Conservation (phyloP, 2,329 filamentous ascomycete genomes). For the Aciculosporium take region DNA sequence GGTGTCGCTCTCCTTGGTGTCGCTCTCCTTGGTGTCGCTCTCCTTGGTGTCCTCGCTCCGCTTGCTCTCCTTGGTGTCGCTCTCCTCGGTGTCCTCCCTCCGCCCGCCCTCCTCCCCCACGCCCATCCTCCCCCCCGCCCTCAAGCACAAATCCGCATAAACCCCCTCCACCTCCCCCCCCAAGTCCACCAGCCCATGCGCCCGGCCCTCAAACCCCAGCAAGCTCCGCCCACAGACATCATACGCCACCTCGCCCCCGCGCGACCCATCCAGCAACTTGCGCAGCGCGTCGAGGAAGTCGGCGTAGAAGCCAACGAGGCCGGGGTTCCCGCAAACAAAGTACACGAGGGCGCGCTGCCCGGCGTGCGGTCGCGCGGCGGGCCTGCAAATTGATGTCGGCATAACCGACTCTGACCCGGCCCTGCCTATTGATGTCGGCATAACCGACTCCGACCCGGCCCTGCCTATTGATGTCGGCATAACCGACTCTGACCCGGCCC, state of each 20-base stretch:
- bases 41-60: too few relatives aligned
- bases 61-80: too few relatives aligned
- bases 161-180: slow-evolving; percentile 37
- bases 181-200: slow-evolving; percentile 34
- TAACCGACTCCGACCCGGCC: too few relatives aligned
- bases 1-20: too few relatives aligned
- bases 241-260: slow-evolving; percentile 26
- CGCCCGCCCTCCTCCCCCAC: slow-evolving; percentile 10
- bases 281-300: slow-evolving; percentile 49
- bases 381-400: slow-evolving; percentile 16
- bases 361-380: slow-evolving; percentile 13
- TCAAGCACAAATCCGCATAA: slow-evolving; percentile 25
- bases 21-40: too few relatives aligned
- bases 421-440: too few relatives aligned
- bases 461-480: too few relatives aligned
- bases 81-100: too few relatives aligned
- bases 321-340: slow-evolving; percentile 65
- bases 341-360: slow-evolving; percentile 41
- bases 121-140: slow-evolving; percentile 5
- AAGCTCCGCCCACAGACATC: slow-evolving; percentile 45
- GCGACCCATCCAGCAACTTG: slow-evolving; percentile 32
- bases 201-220: slow-evolving; percentile 36
- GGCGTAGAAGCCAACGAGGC: slow-evolving; percentile 58
- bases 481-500: too few relatives aligned
- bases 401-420: too few relatives aligned